Evolutionary conservation across 768 basidiomycete genomes (phyloP), one percentile per base, ranked within the genome.

Genomic region (Xerocomellus amylosporus): DNA sequence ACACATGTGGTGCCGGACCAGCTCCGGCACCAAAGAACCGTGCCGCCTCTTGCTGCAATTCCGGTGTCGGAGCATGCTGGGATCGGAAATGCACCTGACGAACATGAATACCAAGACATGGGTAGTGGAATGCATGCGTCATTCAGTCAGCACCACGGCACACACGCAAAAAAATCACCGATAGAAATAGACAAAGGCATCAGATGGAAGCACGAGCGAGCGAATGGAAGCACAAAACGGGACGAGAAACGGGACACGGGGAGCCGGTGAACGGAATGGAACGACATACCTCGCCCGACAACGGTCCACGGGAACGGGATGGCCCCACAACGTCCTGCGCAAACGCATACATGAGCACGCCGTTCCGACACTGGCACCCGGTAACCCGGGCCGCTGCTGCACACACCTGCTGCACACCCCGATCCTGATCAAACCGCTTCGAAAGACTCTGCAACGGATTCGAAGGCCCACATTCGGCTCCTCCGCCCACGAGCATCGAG

Each of bases 381-480:
- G 58, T 54, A 24, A 36, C 17, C 53, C 61, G 49, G 59, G 53
- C 42, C 38, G 44, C 48, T 33, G 30, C 3, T 19, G 8, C 3
- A 64, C 69, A 22, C 63, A 92, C 90, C 77, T 91, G 90, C 68
- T 90, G 88, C 2, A 82, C 64, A 9, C 88, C 89, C 62, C 89
- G 79, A 67, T 94, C 92, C 41, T 81, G 78, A 59, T 90, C 89
- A 58, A 93, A 86, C 42, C 81, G 78, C 65, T 93, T 94, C 0
- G 88, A 79, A 6, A 96, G 81, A 15, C 79, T 82, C 64, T 91
- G 89, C 17, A 96, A 71, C 12, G 91, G 84, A 68, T 93, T 96
- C 1, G 82, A 81, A 7, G 93, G 92, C 1, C 93, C 93, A 60
- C 93, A 96, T 41, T 93, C 90, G 2, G 89, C 85, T 1, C 68